phyloP scores from a whole-genome alignment of 2,329 filamentous ascomycete species.

The Botrytis elliptica region DNA sequence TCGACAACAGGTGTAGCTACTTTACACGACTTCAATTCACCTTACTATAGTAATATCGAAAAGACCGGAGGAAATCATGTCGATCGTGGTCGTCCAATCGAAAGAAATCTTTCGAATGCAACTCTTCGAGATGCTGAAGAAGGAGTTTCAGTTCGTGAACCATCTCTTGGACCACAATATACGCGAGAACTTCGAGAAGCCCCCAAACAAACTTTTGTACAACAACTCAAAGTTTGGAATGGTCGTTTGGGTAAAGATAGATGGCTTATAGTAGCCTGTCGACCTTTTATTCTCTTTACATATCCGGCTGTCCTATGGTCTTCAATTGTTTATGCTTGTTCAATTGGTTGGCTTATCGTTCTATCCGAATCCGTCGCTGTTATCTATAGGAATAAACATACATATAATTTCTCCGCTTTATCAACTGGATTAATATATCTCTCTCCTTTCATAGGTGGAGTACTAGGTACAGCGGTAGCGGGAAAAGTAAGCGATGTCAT shows the following conservation, averaged over 20 bases:
- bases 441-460: slow-evolving; percentile 82
- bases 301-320: slow-evolving; percentile 93
- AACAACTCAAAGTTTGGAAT: slow-evolving; percentile 74
- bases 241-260: slow-evolving; percentile 75
- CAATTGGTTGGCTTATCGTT: slow-evolving; percentile 93
- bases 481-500: slow-evolving; percentile 85
- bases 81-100: slow-evolving; percentile 6
- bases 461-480: slow-evolving; percentile 88
- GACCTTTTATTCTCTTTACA: slow-evolving; percentile 81
- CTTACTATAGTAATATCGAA: slow-evolving; percentile 38
- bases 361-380: slow-evolving; percentile 82
- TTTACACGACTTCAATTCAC: slow-evolving; percentile 43
- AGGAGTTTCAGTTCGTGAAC: not conserved
- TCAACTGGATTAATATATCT: slow-evolving; percentile 86
- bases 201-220: slow-evolving; percentile 67
- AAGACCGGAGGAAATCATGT: slow-evolving; percentile 27
- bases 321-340: slow-evolving; percentile 77
- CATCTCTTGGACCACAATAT: slow-evolving; percentile 47
- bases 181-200: slow-evolving; percentile 67
- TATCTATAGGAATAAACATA: slow-evolving; percentile 67
- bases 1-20: slow-evolving; percentile 34
- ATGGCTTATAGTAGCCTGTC: slow-evolving; percentile 73
- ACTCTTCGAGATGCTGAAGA: not conserved
- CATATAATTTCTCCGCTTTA: slow-evolving; percentile 79
- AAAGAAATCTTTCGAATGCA: not conserved